These are phyloP conservation scores for Nakaseomyces glabratus DNA, from an alignment of 1,139 yeast genomes.

Conservation along the genomic window DNA sequence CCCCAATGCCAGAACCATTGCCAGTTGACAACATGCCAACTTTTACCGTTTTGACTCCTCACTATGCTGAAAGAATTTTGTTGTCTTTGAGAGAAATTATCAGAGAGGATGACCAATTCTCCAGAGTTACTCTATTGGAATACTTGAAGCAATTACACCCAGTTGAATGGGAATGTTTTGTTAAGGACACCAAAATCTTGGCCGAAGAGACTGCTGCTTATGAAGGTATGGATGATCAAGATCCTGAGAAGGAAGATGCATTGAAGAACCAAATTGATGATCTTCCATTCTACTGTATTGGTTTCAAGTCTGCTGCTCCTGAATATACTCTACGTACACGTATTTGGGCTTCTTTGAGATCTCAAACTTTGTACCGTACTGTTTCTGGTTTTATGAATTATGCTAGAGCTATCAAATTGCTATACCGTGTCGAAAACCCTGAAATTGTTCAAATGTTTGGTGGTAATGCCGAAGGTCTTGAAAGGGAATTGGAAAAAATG, in stretches of 20 bases:
- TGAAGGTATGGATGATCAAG: slow-evolving; percentile 60
- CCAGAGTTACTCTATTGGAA: slow-evolving; percentile 92
- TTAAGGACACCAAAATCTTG: slow-evolving; percentile 93
- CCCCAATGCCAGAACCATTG: slow-evolving; percentile 96
- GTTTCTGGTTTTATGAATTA: slow-evolving; percentile 99
- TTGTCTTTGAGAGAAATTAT: slow-evolving; percentile 92
- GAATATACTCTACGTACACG: slow-evolving; percentile 97
- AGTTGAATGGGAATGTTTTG: slow-evolving; percentile 98
- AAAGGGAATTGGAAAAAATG: slow-evolving; percentile 96
- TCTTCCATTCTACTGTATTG: slow-evolving; percentile 96
- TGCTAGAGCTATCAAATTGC: slow-evolving; percentile 92
- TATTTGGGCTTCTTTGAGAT: slow-evolving; percentile 98
- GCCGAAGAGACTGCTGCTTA: slow-evolving; percentile 95
- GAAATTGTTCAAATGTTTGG: slow-evolving; percentile 98
- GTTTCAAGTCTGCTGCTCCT: slow-evolving; percentile 99
- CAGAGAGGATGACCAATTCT: slow-evolving; percentile 97
- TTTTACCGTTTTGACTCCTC: slow-evolving; percentile 95
- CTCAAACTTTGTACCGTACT: slow-evolving; percentile 96
- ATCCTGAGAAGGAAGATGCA: slow-evolving; percentile 56
- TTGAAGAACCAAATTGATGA: slow-evolving; percentile 90
- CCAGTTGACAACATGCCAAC: slow-evolving; percentile 99
- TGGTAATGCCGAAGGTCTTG: slow-evolving; percentile 92
- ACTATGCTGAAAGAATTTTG: slow-evolving; percentile 92
- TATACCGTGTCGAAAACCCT: slow-evolving; percentile 98
- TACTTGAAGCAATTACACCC: slow-evolving; percentile 97